A percentile compares a stretch with the other conserved stretches of the same genome.
Evolutionary conservation across 176 grass and related monocot genomes (phyloP).

Genomic region (Carex parvula): DNA sequence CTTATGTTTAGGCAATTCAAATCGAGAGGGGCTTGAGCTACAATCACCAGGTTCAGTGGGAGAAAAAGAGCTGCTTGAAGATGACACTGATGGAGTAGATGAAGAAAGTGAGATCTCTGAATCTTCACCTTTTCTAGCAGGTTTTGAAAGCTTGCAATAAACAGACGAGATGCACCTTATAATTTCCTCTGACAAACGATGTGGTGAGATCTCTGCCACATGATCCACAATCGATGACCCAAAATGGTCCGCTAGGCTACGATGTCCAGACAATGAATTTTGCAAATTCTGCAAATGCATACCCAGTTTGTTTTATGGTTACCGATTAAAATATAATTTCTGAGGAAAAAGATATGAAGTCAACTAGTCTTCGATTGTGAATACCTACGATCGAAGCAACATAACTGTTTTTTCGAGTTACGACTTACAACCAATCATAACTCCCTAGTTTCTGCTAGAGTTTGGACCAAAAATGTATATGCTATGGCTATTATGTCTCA

Average conservation of each 20-base stretch:
- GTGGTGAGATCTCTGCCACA: constrained; percentile 54
- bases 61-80: constrained; percentile 54
- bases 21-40: constrained; percentile 32
- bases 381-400: background rate
- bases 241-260: constrained; percentile 79
- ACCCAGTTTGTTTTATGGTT: constrained; percentile 4
- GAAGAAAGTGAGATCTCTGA: constrained; percentile 39
- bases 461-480: constrained; percentile 2
- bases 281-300: constrained; percentile 40
- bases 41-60: constrained; percentile 33
- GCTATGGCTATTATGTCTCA: background rate
- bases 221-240: constrained; percentile 52
- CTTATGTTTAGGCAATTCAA: constrained; percentile 35
- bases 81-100: constrained; percentile 48
- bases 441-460: background rate
- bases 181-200: constrained; percentile 91
- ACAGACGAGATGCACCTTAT: constrained; percentile 62
- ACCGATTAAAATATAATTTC: background rate
- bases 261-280: constrained; percentile 48
- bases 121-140: constrained; percentile 30
- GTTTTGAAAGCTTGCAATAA: constrained; percentile 74
- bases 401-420: background rate
- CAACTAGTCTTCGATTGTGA: background rate
- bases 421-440: background rate
- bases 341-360: background rate